Evolutionary conservation across 352 stramenopile genomes (phyloP), one percentile per base, ranked within the genome.

Genomic region (Globisporangium nodosum): DNA sequence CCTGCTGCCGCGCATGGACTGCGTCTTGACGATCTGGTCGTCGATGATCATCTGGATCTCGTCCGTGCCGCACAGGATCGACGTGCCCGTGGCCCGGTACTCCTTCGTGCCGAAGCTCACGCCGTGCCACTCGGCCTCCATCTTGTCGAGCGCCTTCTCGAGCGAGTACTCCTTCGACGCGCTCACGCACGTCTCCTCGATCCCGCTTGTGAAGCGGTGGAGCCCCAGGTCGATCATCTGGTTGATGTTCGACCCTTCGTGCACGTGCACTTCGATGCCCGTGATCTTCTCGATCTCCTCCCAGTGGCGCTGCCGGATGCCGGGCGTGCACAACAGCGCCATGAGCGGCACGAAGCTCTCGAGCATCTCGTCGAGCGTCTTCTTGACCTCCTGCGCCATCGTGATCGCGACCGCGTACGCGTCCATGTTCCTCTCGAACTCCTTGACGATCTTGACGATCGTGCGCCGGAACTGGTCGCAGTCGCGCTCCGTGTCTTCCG

Each of bases 11-110:
- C 90, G 82, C 91, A 98, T 98, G 18, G 92, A 97, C 70, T 98
- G 92, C 0, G 90, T 97, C 72, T 98, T 97, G 27, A 98, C 90
- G 46, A 98, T 97, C 70, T 98, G 93, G 65, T 98, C 93, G 53
- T 98, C 90, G 20, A 98, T 90, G 58, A 98, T 88, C 57, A 94
- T 83, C 57, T 97, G 87, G 64, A 98, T 96, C 52, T 98, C 92
- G 57, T 96, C 88, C 0, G 80, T 90, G 4, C 73, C 81, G 35
- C 79, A 92, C 52, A 95, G 58, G 37, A 98, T 95, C 6, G 76
- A 97, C 8, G 92, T 98, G n/a, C 90, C 92, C 2, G 90, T 97
- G 12, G 95, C 74, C 35, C 95, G 95, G 68, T 98, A 98, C 49
- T 91, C 83, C 63, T 97, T 97, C 11, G 96, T 96, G 35, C 87